Evolutionary conservation across 2,329 filamentous ascomycete species (phyloP).

Genomic region (Bimuria novae-zelandiae): DNA sequence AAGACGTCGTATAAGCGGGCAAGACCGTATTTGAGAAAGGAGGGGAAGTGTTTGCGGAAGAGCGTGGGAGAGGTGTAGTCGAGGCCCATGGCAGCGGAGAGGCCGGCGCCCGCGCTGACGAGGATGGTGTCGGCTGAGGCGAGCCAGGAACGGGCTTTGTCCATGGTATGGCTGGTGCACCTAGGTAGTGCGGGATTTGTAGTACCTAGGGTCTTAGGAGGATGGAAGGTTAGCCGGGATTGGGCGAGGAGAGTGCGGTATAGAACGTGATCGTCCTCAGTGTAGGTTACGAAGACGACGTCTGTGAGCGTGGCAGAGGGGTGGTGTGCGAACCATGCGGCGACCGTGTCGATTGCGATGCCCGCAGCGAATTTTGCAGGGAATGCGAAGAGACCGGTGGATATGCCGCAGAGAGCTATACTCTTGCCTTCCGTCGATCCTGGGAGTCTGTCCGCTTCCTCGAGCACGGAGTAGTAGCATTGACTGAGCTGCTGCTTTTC

Average conservation of each 20-base stretch:
- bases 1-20: conserved; percentile 42
- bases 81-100: conserved; percentile 42
- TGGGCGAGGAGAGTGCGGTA: conserved; percentile 21
- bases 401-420: conserved; percentile 42
- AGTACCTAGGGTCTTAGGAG: too few species aligned
- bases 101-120: conserved; percentile 41
- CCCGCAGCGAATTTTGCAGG: conserved; percentile 32
- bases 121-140: conserved; percentile 29
- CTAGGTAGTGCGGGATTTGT: neutral
- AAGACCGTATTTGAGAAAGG: conserved; percentile 35
- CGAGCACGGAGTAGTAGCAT: conserved; percentile 39
- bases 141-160: conserved; percentile 28
- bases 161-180: neutral
- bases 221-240: neutral
- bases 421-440: conserved; percentile 29
- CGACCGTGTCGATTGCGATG: conserved; percentile 34
- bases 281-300: conserved; percentile 42
- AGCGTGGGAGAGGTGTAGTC: conserved; percentile 40
- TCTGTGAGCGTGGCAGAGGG: conserved; percentile 33
- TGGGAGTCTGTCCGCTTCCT: conserved; percentile 31
- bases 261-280: conserved; percentile 27
- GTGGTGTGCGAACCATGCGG: conserved; percentile 33
- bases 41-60: conserved; percentile 37
- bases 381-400: conserved; percentile 45
- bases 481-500: conserved; percentile 28